Conservation (phyloP, 2,329 filamentous ascomycete species). For the Dryadomyces quercus-mongolicae region DNA sequence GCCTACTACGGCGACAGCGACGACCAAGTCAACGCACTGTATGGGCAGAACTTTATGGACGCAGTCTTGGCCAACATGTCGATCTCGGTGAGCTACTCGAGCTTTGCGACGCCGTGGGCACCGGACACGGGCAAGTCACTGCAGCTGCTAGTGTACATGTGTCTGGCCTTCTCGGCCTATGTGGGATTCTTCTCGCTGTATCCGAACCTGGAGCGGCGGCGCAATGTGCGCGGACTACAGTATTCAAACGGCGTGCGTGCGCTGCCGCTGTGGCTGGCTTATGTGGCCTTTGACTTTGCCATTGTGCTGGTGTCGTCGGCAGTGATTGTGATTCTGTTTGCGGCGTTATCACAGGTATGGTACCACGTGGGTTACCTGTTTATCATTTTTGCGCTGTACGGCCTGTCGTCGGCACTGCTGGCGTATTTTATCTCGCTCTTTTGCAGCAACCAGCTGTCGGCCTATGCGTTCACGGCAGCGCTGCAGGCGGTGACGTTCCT, state of each 20-base stretch:
- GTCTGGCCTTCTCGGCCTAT: conserved; percentile 63
- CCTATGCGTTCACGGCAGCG: conserved; percentile 73
- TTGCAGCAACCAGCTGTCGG: conserved; percentile 64
- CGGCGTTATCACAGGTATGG: conserved; percentile 52
- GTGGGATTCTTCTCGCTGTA: conserved; percentile 85
- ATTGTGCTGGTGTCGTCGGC: conserved; percentile 58
- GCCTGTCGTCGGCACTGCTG: conserved; percentile 62
- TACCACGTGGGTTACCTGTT: conserved; percentile 75
- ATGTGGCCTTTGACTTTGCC: conserved; percentile 66
- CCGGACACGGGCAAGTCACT: conserved; percentile 59
- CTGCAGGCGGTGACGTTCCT: conserved; percentile 63
- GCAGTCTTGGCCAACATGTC: conserved; percentile 53
- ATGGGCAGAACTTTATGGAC: conserved; percentile 54
- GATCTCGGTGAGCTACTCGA: conserved; percentile 59
- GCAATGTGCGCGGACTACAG: conserved; percentile 71
- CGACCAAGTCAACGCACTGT: conserved; percentile 42
- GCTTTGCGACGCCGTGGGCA: conserved; percentile 64
- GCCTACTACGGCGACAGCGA: conserved; percentile 57
- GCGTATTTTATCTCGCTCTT: conserved; percentile 76
- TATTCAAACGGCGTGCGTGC: conserved; percentile 86
- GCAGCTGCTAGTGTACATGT: conserved; percentile 72
- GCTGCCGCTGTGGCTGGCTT: conserved; percentile 74
- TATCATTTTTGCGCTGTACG: conserved; percentile 68
- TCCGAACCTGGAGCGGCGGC: conserved; percentile 69
- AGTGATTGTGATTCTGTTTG: conserved; percentile 58